These are phyloP conservation scores for Lipomyces orientalis DNA, from an alignment of 805 yeast species.

Conservation along the genomic window DNA sequence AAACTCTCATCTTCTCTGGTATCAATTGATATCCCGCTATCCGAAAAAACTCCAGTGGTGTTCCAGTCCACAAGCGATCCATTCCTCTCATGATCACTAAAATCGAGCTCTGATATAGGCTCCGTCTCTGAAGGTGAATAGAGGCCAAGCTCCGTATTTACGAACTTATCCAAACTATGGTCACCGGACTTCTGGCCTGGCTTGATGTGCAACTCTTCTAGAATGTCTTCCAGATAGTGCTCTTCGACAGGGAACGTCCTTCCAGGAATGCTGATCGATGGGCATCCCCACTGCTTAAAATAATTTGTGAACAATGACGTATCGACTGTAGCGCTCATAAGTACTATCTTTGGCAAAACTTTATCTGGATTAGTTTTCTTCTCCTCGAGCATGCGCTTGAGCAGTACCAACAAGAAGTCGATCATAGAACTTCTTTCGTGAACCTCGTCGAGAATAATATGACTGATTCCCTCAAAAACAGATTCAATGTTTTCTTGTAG, in stretches of 20 bases:
- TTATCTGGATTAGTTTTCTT: conserved; percentile 6
- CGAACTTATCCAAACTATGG: neutral
- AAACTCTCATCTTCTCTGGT: conserved; percentile 23
- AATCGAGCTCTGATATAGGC: neutral
- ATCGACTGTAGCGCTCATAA: conserved; percentile 84
- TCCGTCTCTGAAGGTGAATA: neutral
- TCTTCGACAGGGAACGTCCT: conserved; percentile 91
- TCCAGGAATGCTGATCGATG: conserved; percentile 84
- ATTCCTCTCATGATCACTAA: conserved; percentile 5
- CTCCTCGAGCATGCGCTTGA: conserved; percentile 48
- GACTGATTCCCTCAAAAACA: conserved; percentile 31
- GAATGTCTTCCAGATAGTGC: conserved; percentile 68
- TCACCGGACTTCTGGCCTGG: conserved; percentile 4
- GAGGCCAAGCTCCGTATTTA: conserved; percentile 2
- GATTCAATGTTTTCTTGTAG: conserved; percentile 25
- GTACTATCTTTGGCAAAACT: conserved; percentile 52
- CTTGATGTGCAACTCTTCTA: conserved; percentile 43
- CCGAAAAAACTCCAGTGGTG: conserved; percentile 14
- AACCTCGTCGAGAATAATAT: conserved; percentile 83
- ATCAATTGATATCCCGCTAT: conserved; percentile 7
- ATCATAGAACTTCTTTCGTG: conserved; percentile 82
- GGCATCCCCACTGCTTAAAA: conserved; percentile 53
- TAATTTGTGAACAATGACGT: conserved; percentile 67
- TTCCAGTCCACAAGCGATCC: conserved; percentile 28
- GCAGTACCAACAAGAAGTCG: conserved; percentile 73